Percentiles rank a stretch among this genome's conserved stretches.
Conservation (phyloP, 176 grass and related monocot species). For the Phyllostachys edulis region DNA sequence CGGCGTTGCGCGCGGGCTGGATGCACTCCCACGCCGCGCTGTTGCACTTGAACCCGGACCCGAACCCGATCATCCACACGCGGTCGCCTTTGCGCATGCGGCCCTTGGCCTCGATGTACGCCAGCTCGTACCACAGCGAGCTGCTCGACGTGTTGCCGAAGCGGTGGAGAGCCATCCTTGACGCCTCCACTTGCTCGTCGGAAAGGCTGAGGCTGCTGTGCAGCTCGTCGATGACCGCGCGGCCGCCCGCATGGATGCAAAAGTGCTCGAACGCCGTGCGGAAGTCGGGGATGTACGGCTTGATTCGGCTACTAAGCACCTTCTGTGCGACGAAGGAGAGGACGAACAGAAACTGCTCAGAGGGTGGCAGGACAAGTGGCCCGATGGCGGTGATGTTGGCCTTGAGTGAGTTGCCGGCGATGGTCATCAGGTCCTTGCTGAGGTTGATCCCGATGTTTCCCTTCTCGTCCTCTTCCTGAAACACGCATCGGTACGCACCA, state of each 20-base stretch:
- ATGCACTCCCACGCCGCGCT: conserved; percentile 74
- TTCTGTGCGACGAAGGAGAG: not conserved
- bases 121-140: conserved; percentile 95
- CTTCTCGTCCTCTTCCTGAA: not conserved
- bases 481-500: not conserved
- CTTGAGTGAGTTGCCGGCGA: not conserved
- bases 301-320: not conserved
- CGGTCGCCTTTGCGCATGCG: conserved; percentile 57
- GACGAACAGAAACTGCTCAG: not conserved
- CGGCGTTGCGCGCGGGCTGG: not conserved
- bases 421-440: not conserved
- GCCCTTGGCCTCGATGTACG: conserved; percentile 83
- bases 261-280: conserved; percentile 81
- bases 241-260: conserved; percentile 77
- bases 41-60: conserved; percentile 96
- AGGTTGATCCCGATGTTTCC: not conserved
- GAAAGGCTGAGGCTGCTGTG: conserved; percentile 56
- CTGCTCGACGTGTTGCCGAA: conserved; percentile 94
- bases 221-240: conserved; percentile 80
- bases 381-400: not conserved
- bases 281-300: conserved; percentile 22
- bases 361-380: not conserved
- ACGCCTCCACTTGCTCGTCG: conserved; percentile 67
- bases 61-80: conserved; percentile 87
- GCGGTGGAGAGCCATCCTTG: conserved; percentile 73